These are phyloP conservation scores for Daldinia sp. DNA, from an alignment of 2,329 filamentous ascomycete genomes.

Conservation along the genomic window DNA sequence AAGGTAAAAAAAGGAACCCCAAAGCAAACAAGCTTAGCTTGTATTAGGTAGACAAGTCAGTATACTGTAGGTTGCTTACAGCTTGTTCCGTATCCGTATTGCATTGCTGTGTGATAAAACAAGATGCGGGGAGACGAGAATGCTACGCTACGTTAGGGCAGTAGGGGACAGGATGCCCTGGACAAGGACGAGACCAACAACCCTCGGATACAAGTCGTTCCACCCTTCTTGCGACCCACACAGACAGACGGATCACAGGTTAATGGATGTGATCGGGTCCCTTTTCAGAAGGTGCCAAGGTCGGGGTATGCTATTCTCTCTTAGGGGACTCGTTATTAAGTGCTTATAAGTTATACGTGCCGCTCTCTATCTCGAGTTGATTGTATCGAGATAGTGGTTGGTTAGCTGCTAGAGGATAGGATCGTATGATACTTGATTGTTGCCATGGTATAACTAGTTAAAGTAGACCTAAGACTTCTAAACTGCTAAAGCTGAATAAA, in stretches of 20 bases:
- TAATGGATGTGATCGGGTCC: constrained; percentile 17
- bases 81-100: not conserved
- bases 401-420: no score
- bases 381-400: not conserved
- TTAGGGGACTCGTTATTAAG: not conserved
- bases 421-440: no score
- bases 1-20: not conserved
- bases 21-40: not conserved
- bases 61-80: no score
- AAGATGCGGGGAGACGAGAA: constrained; percentile 23
- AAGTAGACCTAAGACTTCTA: not conserved
- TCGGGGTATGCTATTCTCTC: constrained; percentile 11
- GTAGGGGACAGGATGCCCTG: not conserved
- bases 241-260: constrained; percentile 5
- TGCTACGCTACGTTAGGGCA: constrained; percentile 18
- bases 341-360: not conserved
- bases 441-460: not conserved
- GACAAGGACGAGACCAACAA: not conserved
- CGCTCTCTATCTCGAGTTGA: not conserved
- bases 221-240: constrained; percentile 17
- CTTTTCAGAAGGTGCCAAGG: constrained; percentile 26
- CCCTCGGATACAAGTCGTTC: constrained; percentile 20
- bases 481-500: not conserved
- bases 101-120: not conserved
- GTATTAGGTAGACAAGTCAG: no score